Conservation (phyloP, 352 stramenopile genomes). For the Albugo candida region DNA sequence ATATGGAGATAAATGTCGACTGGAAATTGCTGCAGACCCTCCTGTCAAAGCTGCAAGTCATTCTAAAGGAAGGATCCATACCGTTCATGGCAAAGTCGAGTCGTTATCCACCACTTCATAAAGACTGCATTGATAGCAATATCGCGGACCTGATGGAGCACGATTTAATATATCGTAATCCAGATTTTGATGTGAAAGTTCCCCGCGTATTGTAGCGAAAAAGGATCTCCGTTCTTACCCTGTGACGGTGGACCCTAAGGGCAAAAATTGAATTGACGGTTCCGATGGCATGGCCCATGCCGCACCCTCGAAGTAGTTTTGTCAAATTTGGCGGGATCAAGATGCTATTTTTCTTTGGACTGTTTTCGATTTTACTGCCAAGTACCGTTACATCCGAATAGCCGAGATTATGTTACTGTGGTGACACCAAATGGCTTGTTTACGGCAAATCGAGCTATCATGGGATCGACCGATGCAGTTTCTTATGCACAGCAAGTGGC, state of each 20-base stretch:
- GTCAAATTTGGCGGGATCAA: not conserved
- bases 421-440: slow-evolving; percentile 1
- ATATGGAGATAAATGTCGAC: too few relatives aligned
- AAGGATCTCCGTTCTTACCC: not conserved
- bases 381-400: not conserved
- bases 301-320: slow-evolving; percentile 7
- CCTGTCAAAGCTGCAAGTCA: not conserved
- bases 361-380: slow-evolving; percentile 8
- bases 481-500: slow-evolving; percentile 8
- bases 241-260: slow-evolving; percentile 5
- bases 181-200: not conserved
- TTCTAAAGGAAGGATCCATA: not conserved
- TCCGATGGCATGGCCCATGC: slow-evolving; percentile 12
- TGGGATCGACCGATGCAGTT: slow-evolving; percentile 8
- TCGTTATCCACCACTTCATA: not conserved
- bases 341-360: slow-evolving; percentile 6
- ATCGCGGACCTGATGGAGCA: not conserved
- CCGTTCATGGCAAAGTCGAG: not conserved
- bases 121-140: not conserved
- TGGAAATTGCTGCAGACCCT: not conserved
- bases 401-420: slow-evolving; percentile 4
- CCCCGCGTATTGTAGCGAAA: not conserved
- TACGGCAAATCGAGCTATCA: slow-evolving; percentile 5
- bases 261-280: slow-evolving; percentile 6
- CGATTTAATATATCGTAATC: not conserved